These are phyloP conservation scores for Penicillium sp. DNA, from an alignment of 2,329 filamentous ascomycete genomes.

Conservation along the genomic window DNA sequence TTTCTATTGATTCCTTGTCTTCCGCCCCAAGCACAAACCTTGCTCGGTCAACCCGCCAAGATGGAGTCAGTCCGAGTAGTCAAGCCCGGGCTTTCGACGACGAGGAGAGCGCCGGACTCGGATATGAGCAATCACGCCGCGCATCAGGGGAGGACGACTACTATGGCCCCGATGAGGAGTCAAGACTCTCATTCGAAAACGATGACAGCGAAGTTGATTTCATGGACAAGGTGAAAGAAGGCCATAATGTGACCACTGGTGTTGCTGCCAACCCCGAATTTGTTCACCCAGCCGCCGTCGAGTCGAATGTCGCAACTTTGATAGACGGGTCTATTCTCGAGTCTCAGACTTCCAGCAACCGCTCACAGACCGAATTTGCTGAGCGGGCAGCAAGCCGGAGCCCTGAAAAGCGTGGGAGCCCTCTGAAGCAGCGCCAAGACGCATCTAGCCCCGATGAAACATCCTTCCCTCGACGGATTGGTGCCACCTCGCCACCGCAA, in stretches of 20 bases:
- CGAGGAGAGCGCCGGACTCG: conserved; percentile 39
- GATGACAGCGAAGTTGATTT: conserved; percentile 62
- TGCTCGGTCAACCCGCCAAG: conserved; percentile 59
- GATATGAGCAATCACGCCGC: conserved; percentile 42
- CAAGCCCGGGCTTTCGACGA: conserved; percentile 49
- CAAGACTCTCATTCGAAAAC: conserved; percentile 52
- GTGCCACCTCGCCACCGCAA: conserved; percentile 57
- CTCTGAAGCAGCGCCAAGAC: conserved; percentile 50
- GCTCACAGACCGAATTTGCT: conserved; percentile 47
- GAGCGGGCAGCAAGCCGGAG: conserved; percentile 43
- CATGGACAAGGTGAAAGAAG: conserved; percentile 63
- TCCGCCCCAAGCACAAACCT: conserved; percentile 63
- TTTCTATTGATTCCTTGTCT: conserved; percentile 63
- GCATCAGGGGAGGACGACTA: conserved; percentile 31
- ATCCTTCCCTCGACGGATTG: conserved; percentile 44
- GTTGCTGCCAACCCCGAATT: conserved; percentile 76
- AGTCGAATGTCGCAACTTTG: conserved; percentile 89
- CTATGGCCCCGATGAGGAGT: conserved; percentile 55
- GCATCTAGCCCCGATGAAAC: conserved; percentile 41
- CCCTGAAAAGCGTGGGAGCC: conserved; percentile 46
- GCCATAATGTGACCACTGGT: conserved; percentile 71
- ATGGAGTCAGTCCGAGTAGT: conserved; percentile 58
- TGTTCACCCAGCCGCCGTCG: conserved; percentile 73
- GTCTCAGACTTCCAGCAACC: conserved; percentile 56
- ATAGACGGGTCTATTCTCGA: conserved; percentile 82